Evolutionary conservation across 306 rosid genomes (phyloP), one percentile per base, ranked within the genome.

Genomic region (Citrullus mucosospermus): DNA sequence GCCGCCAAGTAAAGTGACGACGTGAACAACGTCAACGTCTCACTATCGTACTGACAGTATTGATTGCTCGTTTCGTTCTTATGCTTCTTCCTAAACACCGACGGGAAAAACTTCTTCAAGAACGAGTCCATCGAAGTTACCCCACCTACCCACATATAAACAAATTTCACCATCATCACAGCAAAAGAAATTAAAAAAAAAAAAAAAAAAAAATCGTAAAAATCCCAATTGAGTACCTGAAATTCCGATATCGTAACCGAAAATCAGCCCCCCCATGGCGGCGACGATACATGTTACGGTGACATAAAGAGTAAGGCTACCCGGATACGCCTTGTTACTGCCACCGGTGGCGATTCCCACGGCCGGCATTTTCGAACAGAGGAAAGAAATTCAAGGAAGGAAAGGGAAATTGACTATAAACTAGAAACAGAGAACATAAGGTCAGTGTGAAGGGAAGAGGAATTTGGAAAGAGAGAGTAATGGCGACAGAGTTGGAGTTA

Each of bases 211-310:
- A 38, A 53, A 16, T 53, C 3, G 2, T 53, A 53, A 53, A 53
- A 16, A 16, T 5, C 7, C 3, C 20, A 53, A 53, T 53, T 6
- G 28, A 9, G 6, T 81, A 90, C 94, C 94, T 9, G 94, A 90
- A 80, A 90, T 90, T 30, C 94, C 94, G n/a, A 90, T 90, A 73
- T 90, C 94, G 84, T 90, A 90, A 1, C 94, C 94, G n/a, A 90
- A 90, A 80, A 90, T 90, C 6, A 90, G 78, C 12, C 94, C 94
- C 18, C 94, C 94, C 94, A 88, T 90, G 77, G 89, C 94, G 6
- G 94, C 94, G 10, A 88, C 90, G 8, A 90, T 80, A 38, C 94
- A 90, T 43, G 94, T 88, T 61, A 88, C 46, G 4, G 87, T 81
- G 34, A 90, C 92, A 59, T 78, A 90, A 0, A 82, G 86, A 59